A percentile compares a stretch with the other conserved stretches of the same genome.
These are phyloP conservation scores for Gracilaria gracilis DNA, from an alignment of 23 red algal species.

Conservation along the genomic window DNA sequence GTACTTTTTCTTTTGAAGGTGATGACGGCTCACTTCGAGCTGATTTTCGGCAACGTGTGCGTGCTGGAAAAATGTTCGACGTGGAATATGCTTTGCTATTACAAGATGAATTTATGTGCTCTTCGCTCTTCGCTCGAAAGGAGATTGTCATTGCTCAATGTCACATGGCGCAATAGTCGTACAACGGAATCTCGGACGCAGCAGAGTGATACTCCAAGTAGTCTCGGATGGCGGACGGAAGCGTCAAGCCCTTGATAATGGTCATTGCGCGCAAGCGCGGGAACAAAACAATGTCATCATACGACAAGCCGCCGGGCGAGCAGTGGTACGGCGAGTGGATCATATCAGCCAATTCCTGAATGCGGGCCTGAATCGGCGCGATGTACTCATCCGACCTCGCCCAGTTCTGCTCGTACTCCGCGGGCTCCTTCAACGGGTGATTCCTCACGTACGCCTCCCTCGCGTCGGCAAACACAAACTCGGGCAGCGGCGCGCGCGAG, in stretches of 20 bases:
- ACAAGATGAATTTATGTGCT: no score
- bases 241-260: conserved; percentile 49
- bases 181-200: conserved; percentile 40
- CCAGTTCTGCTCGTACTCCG: conserved; percentile 54
- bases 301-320: conserved; percentile 46
- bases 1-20: no score
- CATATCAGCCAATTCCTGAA: conserved; percentile 44
- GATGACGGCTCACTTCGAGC: no score
- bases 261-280: conserved; percentile 54
- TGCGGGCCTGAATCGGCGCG: conserved; percentile 5
- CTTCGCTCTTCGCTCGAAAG: no score
- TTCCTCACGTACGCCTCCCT: conserved; percentile 62
- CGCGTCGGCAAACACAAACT: conserved; percentile 69
- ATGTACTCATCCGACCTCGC: conserved; percentile 51
- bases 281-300: conserved; percentile 72
- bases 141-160: no score
- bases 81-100: no score
- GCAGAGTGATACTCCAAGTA: conserved; percentile 46
- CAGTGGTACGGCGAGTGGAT: conserved; percentile 41
- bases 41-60: no score
- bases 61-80: no score
- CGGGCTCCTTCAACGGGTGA: conserved; percentile 40
- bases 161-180: conserved; percentile 43
- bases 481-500: conserved; percentile 57
- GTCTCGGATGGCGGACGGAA: conserved; percentile 23